Evolutionary conservation across 2,329 filamentous ascomycete genomes (phyloP), one percentile per base, ranked within the genome.

Genomic region (Cladosporium oxysporum): DNA sequence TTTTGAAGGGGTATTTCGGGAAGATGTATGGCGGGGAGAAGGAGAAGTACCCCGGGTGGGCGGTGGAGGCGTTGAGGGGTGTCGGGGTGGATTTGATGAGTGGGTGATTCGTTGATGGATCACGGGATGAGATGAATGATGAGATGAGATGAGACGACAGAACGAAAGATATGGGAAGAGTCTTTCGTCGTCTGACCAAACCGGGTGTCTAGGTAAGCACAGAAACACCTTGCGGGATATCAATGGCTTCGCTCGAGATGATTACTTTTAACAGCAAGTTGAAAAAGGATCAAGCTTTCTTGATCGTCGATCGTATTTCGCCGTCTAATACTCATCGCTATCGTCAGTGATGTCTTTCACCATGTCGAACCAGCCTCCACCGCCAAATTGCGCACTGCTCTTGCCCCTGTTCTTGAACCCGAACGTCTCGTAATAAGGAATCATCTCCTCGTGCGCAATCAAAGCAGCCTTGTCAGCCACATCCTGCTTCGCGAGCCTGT

Each of bases 331-430:
- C 12, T 58, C 62, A 6, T 49, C 50, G 18, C 49, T 53, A n/a
- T 41, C 52, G 6, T 33, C 50, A 12, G 23, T 60, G n/a, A 75
- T 58, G n/a, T 74, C 71, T 44, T 68, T 77, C 76, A 93, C 90
- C 91, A 97, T 88, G 76, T 95, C 89, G 71, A 87, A 84, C 92
- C 93, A 97, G 21, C 87, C 89, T 35, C 92, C 91, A 44, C 92
- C 92, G 23, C 89, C 90, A 79, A 92, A 93, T 66, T 85, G 82
- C 60, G 87, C 89, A 67, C 85, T 80, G 76, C 92, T 95, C 59
- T 83, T 80, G 0, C 93, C 92, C 33, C 83, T 78, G 71, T 89
- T 86, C 70, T 81, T 81, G 76, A 95, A 97, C 0, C 92, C 88
- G 70, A 92, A 84, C n/a, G 84, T 84, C 75, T 89, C 85, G 76